Conservation (phyloP, 371 early-diverging fungal species). For the Actinomortierella ambigua region DNA sequence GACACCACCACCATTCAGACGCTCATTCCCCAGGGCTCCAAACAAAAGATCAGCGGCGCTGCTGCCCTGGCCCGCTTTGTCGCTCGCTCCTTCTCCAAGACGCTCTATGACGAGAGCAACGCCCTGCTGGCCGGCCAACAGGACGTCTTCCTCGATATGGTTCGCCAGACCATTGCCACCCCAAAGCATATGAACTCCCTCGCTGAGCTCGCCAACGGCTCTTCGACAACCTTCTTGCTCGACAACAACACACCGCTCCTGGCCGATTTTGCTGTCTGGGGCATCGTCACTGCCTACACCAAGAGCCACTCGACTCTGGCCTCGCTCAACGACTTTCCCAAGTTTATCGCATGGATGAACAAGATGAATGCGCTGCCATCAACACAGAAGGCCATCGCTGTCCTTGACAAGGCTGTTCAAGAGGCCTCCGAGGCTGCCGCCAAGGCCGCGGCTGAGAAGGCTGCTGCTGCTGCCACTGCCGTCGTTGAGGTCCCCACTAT, state of each 20-base stretch:
- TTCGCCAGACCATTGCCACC: slow-evolving; percentile 39
- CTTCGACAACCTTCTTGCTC: slow-evolving; percentile 46
- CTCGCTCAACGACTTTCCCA: slow-evolving; percentile 34
- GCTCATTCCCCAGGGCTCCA: slow-evolving; percentile 17
- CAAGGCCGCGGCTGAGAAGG: slow-evolving; percentile 27
- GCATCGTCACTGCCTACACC: slow-evolving; percentile 43
- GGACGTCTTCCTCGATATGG: slow-evolving; percentile 42
- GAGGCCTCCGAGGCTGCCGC: slow-evolving; percentile 40
- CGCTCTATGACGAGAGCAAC: slow-evolving; percentile 40
- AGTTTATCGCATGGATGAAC: slow-evolving; percentile 43
- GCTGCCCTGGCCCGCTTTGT: slow-evolving; percentile 51
- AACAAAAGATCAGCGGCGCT: slow-evolving; percentile 27
- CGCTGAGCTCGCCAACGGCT: slow-evolving; percentile 31
- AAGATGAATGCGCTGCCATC: slow-evolving; percentile 33
- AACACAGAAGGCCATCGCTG: slow-evolving; percentile 40
- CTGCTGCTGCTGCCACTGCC: slow-evolving; percentile 44
- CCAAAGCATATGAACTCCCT: slow-evolving; percentile 32
- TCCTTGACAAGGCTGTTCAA: slow-evolving; percentile 47
- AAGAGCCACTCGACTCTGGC: slow-evolving; percentile 44
- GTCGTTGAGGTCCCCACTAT: slow-evolving; percentile 38
- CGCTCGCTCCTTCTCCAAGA: slow-evolving; percentile 28
- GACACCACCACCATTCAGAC: slow-evolving; percentile 26
- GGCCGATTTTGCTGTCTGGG: slow-evolving; percentile 56
- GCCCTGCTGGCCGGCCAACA: slow-evolving; percentile 21
- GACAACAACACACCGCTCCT: slow-evolving; percentile 46